phyloP scores from a whole-genome alignment of 345 rosid species.

The Limnanthes douglasii region DNA sequence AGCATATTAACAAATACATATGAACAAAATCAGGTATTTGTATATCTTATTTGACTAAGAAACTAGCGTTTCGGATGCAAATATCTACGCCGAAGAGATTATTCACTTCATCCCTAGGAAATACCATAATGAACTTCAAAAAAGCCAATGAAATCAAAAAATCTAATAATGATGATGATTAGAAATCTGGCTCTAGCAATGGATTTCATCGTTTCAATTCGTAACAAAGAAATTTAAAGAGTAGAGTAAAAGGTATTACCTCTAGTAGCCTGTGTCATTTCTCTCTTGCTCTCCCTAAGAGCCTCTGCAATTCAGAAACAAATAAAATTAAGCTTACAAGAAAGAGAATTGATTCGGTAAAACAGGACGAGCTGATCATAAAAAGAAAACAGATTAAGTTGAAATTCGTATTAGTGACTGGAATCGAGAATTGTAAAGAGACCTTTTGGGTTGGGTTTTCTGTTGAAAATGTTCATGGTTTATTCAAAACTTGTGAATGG shows the following conservation, averaged over 20 bases:
- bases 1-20: no score
- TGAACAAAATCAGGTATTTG: no score
- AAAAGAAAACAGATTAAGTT: neutral
- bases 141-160: neutral
- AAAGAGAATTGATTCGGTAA: neutral
- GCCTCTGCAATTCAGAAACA: constrained; percentile 40
- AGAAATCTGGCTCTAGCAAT: neutral
- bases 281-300: constrained; percentile 81
- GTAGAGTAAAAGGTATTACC: constrained; percentile 22
- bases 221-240: neutral
- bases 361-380: neutral
- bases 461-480: constrained; percentile 50
- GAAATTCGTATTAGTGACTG: neutral
- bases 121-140: neutral
- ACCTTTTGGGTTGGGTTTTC: constrained; percentile 76
- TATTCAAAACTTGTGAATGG: no score
- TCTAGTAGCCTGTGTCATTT: constrained; percentile 84
- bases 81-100: no score
- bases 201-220: neutral
- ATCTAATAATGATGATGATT: neutral
- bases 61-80: no score
- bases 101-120: no score
- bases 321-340: no score
- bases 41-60: no score
- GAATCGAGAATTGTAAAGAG: neutral